Evolutionary conservation across 192 early-diverging fungal genomes (phyloP), one percentile per base, ranked within the genome.

Genomic region (Podila clonocystis): DNA sequence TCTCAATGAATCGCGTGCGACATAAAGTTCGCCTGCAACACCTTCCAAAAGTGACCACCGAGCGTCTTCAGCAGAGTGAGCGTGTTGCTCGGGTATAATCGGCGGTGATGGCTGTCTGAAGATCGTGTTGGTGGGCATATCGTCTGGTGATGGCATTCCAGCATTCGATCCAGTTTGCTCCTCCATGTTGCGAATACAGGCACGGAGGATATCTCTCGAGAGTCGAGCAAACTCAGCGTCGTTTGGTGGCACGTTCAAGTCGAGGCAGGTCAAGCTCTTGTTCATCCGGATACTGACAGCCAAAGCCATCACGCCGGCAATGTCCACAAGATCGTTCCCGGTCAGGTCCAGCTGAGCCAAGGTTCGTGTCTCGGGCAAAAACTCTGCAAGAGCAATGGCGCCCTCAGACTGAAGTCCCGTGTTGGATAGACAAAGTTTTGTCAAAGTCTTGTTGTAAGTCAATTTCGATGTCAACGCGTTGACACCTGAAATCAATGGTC

Each of bases 301-400:
- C n/a, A 97, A 82, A 5, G 95, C 94, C 87, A 95, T 91, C 12
- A 94, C 78, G 9, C 95, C 96, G 2, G 91, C 93, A 69, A 96
- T 76, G 30, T 93, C 91, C 41, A 97, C 93, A 2, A 71, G 82
- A 13, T 90, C 87, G 76, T 97, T 97, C 26, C 87, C 82, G 7
- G 92, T 91, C 34, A 97, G 76, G 74, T 96, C 93, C 68, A 97
- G 87, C 59, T 89, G 85, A 65, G 84, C 82, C 15, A 97, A 82
- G 29, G 86, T 62, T 8, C 85, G 87, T 20, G 90, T 94, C 58
- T 96, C 91, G 8, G 94, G 93, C 50, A 97, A 72, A 30, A 88
- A 87, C 82, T 97, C 96, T 22, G 96, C 94, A 50, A 97, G 73
- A 7, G 89, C 87, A 60, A 97, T 93, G 12, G 94, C 90, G 20